Evolutionary conservation across 208 protist genomes (phyloP), one percentile per base, ranked within the genome.

Genomic region (Phytomonas francai): DNA sequence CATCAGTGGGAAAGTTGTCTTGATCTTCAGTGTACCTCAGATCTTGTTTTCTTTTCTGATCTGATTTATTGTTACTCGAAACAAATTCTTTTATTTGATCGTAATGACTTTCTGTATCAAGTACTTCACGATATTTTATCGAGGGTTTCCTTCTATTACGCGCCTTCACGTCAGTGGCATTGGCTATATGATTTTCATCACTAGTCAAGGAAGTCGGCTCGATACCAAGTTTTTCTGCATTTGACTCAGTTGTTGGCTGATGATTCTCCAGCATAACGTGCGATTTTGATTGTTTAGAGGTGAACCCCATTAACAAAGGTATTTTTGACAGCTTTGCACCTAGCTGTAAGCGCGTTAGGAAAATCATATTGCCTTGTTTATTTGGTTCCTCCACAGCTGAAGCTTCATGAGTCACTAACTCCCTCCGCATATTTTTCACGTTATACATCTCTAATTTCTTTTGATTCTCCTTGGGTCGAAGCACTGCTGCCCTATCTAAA

Each of bases 401-500:
- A 12, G 39, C 3, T 9, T 49, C 9, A 19, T 49, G 4, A 49
- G 39, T 12, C 39, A 12, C 39, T 49, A 19, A 49, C 12, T 49
- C 39, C 2, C 14, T 49, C 1, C 12, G 39, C 39, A 49, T 49
- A 49, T 49, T 19, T 49, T 49, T 49, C 39, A 49, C 39, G 14
- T 19, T 49, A 49, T 49, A 49, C 14, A 49, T 49, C 39, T 49
- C 14, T 33, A 39, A 62, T 62, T 62, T 62, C 14, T 62, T 62
- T 62, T 62, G 12, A 42, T 62, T 62, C 31, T 62, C 58, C 58
- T 62, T 62, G 2, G 71, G 65, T 22, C 88, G 84, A 61, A 93
- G 79, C 39, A 75, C 58, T 12, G 76, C 59, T 0, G 84, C 84
- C 22, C 85, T 71, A 6, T 80, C 67, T 28, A 94, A 72, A 11